Evolutionary conservation across 2,329 filamentous ascomycete genomes (phyloP), one percentile per base, ranked within the genome.

Genomic region (Didymella exigua): DNA sequence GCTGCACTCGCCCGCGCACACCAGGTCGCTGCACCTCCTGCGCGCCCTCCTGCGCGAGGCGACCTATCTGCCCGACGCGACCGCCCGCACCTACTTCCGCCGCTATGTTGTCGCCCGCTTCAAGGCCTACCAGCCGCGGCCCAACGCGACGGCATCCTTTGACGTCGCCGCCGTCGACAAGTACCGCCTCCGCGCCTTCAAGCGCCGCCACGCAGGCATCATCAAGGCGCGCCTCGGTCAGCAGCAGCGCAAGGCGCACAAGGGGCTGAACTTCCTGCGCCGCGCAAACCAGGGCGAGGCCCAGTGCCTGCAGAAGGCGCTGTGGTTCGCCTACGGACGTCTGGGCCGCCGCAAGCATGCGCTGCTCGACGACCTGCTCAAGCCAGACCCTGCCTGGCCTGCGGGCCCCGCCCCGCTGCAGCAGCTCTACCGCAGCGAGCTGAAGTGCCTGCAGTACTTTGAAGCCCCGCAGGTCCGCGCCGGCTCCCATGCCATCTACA

Each of bases 21-120:
- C 37, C 19, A 62, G 62, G 48, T 63, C 76, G 23, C 63, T 77
- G 23, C 79, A 82, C 65, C 72, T 85, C 40, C 77, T 84, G 59
- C 82, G 85, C 43, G 77, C 80, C 21, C 77, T 86, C 9, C 79
- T 87, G 33, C 81, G 85, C 55, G 82, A 87, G 74, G 79, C 78
- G 58, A 79, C 81, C 50, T 87, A 87, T 63, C 80, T 88, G 33
- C 84, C 86, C 24, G 84, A 87, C 65, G 77, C 81, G 1, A 71
- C 77, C 54, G 82, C 84, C 33, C 79, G 81, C 59, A 49, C 61
- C 27, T 83, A 81, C 71, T 76, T 84, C 69, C 76, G 75, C 54
- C 64, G 76, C 46, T 76, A 84, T 68, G 73, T 83, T 38, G 58
- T 81, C 29, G 59, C 66, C 30, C 76, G 81, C 58, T 86, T 83